Evolutionary conservation across 2,329 filamentous ascomycete genomes (phyloP), one percentile per base, ranked within the genome.

Genomic region (Colletotrichum destructivum): DNA sequence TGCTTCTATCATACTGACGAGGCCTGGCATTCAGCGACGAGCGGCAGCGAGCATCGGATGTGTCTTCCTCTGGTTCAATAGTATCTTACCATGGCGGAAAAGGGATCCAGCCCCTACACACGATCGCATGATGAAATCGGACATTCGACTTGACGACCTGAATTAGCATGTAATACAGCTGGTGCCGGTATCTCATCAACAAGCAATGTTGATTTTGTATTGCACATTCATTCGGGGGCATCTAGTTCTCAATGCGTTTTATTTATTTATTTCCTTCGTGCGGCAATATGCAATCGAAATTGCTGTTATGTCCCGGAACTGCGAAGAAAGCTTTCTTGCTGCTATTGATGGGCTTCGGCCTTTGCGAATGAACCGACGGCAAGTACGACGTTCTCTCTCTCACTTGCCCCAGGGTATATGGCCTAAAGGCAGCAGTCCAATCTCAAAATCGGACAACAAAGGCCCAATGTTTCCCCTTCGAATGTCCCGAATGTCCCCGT

Each of bases 391-490:
- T 47, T 47, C 16, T 18, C 44, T n/a, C 44, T n/a, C 44, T n/a
- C 4, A 26, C 21, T 52, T 15, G 21, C 21, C 21, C 21, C 18
- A 54, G 26, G 26, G 4, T 3, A 16, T 26, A 54, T 54, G 2
- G 51, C 51, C 51, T 54, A 35, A 18, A 54, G 51, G 51, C 26
- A 54, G 51, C 5, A 8, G 51, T 54, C 4, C 15, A 35, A 54
- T 6, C 51, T 54, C 13, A 54, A 54, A 35, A 31, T 35, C 9
- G 12, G 51, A 54, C 13, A 54, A 16, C 26, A 54, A 35, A 16
- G 26, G 51, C 51, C 13, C 13, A 54, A 54, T 54, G 23, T 60
- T 60, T 31, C 57, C 57, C 42, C 26, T 60, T 60, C 42, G 42
- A 47, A 60, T 60, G 42, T 35, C 42, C 4, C 16, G 11, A 23